Evolutionary conservation across 1,284 basidiomycete genomes (phyloP).

Genomic region (Trichosporon sp.): DNA sequence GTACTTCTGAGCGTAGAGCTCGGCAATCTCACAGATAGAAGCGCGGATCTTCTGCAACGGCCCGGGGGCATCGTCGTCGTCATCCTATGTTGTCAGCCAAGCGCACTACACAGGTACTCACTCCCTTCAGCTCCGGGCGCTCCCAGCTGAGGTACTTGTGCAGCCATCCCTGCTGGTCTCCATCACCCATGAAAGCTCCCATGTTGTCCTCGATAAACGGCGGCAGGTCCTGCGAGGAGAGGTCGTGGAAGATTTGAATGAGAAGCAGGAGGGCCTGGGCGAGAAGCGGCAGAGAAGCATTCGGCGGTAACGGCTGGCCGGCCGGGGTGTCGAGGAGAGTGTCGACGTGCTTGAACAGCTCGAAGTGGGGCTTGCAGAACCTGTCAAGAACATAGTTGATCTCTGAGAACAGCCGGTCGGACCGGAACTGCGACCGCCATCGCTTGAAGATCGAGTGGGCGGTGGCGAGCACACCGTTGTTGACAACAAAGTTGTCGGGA

Average conservation of each 20-base stretch:
- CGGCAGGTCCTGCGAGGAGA: conserved; percentile 91
- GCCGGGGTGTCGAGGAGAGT: conserved; percentile 48
- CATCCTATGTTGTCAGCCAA: conserved; percentile 54
- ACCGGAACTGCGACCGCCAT: conserved; percentile 87
- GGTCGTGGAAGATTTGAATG: conserved; percentile 86
- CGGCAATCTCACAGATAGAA: conserved; percentile 83
- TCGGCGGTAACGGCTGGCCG: conserved; percentile 44
- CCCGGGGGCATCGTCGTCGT: conserved; percentile 74
- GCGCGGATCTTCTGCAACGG: conserved; percentile 83
- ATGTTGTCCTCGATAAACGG: conserved; percentile 90
- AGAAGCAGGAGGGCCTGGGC: conserved; percentile 73
- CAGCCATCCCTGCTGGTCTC: conserved; percentile 60
- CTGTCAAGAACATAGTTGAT: conserved; percentile 87
- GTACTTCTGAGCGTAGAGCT: conserved; percentile 89
- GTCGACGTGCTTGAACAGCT: conserved; percentile 64
- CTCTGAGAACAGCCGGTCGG: conserved; percentile 78
- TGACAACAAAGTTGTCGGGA: conserved; percentile 71
- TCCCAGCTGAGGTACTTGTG: conserved; percentile 76
- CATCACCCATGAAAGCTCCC: conserved; percentile 68
- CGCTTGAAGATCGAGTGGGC: conserved; percentile 92
- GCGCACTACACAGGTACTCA: conserved; percentile 17
- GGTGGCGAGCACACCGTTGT: conserved; percentile 85
- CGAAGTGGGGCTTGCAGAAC: conserved; percentile 79
- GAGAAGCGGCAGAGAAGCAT: conserved; percentile 50
- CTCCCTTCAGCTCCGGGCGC: conserved; percentile 62